Evolutionary conservation across 148 eudicot genomes (phyloP).

Genomic region (Arbutus unedo): DNA sequence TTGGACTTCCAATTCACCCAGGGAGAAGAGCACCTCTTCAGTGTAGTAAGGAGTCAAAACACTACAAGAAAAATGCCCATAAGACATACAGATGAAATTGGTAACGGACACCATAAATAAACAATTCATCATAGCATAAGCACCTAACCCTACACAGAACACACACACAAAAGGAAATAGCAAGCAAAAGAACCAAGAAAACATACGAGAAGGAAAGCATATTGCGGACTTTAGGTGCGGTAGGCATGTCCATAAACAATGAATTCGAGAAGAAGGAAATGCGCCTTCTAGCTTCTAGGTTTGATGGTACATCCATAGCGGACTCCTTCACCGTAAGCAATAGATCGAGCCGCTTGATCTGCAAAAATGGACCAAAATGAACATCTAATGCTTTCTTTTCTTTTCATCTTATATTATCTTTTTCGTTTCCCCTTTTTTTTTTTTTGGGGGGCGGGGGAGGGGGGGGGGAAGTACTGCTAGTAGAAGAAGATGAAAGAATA

Average conservation of each 20-base stretch:
- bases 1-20: constrained; percentile 57
- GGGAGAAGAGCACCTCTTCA: constrained; percentile 93
- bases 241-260: constrained; percentile 97
- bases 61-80: constrained; percentile 32
- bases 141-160: neutral
- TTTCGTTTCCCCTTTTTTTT: neutral
- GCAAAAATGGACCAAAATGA: constrained; percentile 19
- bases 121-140: neutral
- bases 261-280: constrained; percentile 96
- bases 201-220: constrained; percentile 99
- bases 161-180: neutral
- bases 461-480: no score
- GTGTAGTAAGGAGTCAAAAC: constrained; percentile 93
- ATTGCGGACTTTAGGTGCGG: constrained; percentile 94
- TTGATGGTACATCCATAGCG: constrained; percentile 96
- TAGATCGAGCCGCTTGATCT: constrained; percentile 85
- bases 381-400: neutral
- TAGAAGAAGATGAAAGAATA: neutral
- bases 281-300: constrained; percentile 93
- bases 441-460: no score
- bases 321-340: constrained; percentile 97
- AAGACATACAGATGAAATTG: neutral
- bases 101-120: neutral
- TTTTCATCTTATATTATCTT: neutral
- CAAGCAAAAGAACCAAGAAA: neutral